Base-by-base conservation (phyloP, 139 green algal genomes). In the Pseudopediastrum boryanum region DNA sequence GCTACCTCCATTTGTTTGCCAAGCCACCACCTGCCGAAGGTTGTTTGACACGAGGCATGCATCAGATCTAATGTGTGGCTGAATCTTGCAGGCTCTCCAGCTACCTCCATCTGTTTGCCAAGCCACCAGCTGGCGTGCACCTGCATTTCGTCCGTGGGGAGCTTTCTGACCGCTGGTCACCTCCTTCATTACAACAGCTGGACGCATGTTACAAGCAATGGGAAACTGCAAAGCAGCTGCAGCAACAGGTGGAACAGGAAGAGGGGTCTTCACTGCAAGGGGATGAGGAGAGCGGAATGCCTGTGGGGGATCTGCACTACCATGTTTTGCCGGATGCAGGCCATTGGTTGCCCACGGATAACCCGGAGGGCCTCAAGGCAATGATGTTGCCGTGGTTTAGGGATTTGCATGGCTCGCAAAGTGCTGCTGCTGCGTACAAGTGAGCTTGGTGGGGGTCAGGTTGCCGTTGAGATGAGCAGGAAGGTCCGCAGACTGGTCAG, bases 111-210 rank as follows among this genome's bases (percentile, higher is more conserved):
- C 43, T 91, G 42, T 42, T 95, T 43, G 46, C 58, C 38, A 27
- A 36, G 3, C 92, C 92, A 2, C 92, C 92, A 9, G 23, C 54
- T 12, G 78, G 72, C 50, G 71, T 81, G 0, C 78, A 31, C 0
- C 33, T 96, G 27, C 73, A 96, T 68, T 43, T 96, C 2, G 80
- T 96, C 38, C 77, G 89, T 4, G 92, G 90, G 38, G 79, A 72
- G 12, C 82, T 88, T 8, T 91, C 85, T 21, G 89, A 92, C 79
- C 76, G 91, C 54, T 93, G 86, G 33, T 84, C 0, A 64, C 8
- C 10, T 68, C 25, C 33, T 23, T 21, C 59, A 39, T 29, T 68
- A 12, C 23, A 23, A 39, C 59, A 31, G 23, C 12, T 68, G n/a
- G n/a, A n/a, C n/a, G n/a, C n/a, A n/a, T n/a, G n/a, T n/a, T n/a